These are phyloP conservation scores for Hippophae tibetana DNA, from an alignment of 306 rosid species.

Conservation along the genomic window DNA sequence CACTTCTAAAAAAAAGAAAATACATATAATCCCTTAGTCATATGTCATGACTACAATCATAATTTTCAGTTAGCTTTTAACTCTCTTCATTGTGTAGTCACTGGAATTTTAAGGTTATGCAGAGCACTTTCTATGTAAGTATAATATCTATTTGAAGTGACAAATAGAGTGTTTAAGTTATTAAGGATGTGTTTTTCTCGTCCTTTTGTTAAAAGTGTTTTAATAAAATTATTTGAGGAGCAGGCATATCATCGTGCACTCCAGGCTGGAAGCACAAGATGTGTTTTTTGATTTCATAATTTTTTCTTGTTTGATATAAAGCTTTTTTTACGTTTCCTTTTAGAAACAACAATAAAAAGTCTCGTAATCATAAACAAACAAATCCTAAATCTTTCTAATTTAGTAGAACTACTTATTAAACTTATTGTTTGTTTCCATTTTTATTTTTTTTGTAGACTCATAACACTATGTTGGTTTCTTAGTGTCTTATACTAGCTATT, in stretches of 20 bases:
- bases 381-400: too few relatives aligned
- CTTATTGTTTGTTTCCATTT: not conserved
- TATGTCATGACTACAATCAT: not conserved
- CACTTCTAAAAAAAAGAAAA: too few relatives aligned
- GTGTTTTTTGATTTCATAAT: too few relatives aligned
- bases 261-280: too few relatives aligned
- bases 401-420: not conserved
- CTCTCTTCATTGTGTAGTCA: slow-evolving; percentile 33
- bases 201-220: too few relatives aligned
- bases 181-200: too few relatives aligned
- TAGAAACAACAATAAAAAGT: too few relatives aligned
- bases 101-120: slow-evolving; percentile 36
- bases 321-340: too few relatives aligned
- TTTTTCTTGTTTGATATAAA: too few relatives aligned
- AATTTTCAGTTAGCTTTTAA: slow-evolving; percentile 17
- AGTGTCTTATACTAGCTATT: slow-evolving; percentile 52
- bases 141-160: slow-evolving; percentile 3
- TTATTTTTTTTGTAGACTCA: slow-evolving; percentile 35
- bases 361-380: too few relatives aligned
- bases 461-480: slow-evolving; percentile 52
- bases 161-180: not conserved
- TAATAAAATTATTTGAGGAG: too few relatives aligned
- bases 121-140: slow-evolving; percentile 43
- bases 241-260: too few relatives aligned
- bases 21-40: not conserved